phyloP scores from a whole-genome alignment of 1,139 yeast species.

The Arxiozyma heterogenica region DNA sequence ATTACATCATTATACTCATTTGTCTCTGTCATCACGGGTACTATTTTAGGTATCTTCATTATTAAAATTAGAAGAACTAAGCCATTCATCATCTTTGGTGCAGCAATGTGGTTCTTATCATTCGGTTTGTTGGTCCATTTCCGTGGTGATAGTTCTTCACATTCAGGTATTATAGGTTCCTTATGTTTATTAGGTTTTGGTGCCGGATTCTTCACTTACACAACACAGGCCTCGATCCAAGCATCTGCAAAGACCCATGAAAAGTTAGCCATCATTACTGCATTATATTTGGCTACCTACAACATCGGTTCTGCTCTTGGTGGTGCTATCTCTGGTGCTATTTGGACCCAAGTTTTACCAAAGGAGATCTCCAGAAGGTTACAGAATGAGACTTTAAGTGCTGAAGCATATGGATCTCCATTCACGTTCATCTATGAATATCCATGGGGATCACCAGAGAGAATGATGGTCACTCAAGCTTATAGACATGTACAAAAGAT shows the following conservation, averaged over 20 bases:
- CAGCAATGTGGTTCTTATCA: conserved; percentile 43
- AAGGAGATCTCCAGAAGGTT: conserved; percentile 26
- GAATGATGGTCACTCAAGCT: conserved; percentile 45
- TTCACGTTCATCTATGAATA: conserved; percentile 37
- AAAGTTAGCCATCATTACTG: conserved; percentile 47
- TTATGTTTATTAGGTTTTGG: conserved; percentile 59
- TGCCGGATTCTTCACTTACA: conserved; percentile 60
- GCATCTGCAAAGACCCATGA: conserved; percentile 47
- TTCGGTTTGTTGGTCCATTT: conserved; percentile 47
- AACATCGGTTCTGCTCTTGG: conserved; percentile 49
- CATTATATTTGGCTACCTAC: conserved; percentile 49
- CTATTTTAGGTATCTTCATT: conserved; percentile 31
- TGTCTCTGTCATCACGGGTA: conserved; percentile 40
- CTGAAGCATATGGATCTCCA: conserved; percentile 43
- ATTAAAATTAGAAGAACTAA: conserved; percentile 46
- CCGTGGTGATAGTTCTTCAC: conserved; percentile 36
- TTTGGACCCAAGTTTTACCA: conserved; percentile 46
- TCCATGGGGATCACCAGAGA: conserved; percentile 50
- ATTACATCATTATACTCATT: conserved; percentile 55
- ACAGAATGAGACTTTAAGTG: conserved; percentile 15
- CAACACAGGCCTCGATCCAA: conserved; percentile 55
- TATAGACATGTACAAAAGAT: conserved; percentile 50
- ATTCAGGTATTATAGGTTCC: conserved; percentile 54
- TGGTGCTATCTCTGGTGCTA: conserved; percentile 46
- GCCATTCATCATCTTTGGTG: conserved; percentile 50